Percentiles rank a stretch among this genome's conserved stretches.
Evolutionary conservation across 139 green algal species (phyloP).

Genomic region (Tetradesmus obliquus): DNA sequence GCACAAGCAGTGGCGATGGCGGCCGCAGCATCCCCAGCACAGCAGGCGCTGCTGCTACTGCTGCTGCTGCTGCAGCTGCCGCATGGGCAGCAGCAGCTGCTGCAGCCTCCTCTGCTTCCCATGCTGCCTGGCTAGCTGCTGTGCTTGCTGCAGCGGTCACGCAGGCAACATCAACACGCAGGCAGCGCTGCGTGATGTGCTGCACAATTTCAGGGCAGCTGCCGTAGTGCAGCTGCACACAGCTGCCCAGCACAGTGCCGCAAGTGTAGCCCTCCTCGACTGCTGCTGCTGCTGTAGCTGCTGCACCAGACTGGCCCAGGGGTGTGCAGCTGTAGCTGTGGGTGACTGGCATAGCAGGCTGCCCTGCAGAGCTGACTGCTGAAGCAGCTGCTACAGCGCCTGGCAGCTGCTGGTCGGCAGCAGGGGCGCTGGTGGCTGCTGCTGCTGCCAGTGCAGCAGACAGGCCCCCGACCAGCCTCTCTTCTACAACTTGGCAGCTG

Average conservation of each 20-base stretch:
- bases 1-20: background rate
- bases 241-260: conserved; percentile 82
- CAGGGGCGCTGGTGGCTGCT: conserved; percentile 19
- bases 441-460: background rate
- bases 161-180: conserved; percentile 64
- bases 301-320: background rate
- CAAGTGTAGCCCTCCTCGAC: conserved; percentile 78
- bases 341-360: background rate
- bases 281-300: background rate
- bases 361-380: background rate
- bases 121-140: conserved; percentile 19
- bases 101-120: background rate
- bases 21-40: background rate
- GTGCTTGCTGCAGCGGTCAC: conserved; percentile 28
- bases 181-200: conserved; percentile 70
- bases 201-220: conserved; percentile 65
- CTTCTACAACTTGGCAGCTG: conserved; percentile 80
- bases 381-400: background rate
- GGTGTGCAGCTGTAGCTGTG: conserved; percentile 41
- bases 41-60: conserved; percentile 17
- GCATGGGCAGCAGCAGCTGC: background rate
- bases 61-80: conserved; percentile 7
- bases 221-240: conserved; percentile 91
- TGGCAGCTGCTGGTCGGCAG: conserved; percentile 6
- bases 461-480: conserved; percentile 50